Conservation (phyloP, 306 rosid genomes). For the Mimosa pudica region DNA sequence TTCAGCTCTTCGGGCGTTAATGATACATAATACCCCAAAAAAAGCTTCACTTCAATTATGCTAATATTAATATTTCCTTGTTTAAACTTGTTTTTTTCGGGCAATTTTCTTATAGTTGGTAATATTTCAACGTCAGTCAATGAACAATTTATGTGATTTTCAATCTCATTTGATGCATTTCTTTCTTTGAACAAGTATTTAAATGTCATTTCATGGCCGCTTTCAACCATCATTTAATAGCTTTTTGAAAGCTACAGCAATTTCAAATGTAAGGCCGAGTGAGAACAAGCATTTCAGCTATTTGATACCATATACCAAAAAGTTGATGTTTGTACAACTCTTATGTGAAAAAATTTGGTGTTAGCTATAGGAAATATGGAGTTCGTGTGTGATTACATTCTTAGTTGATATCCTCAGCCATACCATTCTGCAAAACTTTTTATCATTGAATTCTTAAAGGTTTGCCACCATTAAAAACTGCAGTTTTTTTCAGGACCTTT, state of each 20-base stretch:
- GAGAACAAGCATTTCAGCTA: not conserved
- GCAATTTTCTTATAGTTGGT: not conserved
- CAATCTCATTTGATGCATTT: not conserved
- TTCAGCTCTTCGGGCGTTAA: not conserved
- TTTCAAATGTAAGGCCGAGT: not conserved
- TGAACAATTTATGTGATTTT: not conserved
- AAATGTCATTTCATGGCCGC: not conserved
- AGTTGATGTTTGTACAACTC: not conserved
- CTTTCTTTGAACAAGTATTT: not conserved
- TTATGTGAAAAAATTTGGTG: not conserved
- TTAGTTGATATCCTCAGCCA: not conserved
- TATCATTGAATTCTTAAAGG: not conserved
- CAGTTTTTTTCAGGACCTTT: not conserved
- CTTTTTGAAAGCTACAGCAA: not conserved
- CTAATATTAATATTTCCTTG: not conserved
- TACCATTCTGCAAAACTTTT: not conserved
- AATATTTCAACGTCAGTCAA: not conserved
- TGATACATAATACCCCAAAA: not conserved
- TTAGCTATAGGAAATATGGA: not conserved
- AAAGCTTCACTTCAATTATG: not conserved
- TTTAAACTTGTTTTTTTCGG: not conserved
- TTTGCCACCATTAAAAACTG: not conserved
- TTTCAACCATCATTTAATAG: not conserved
- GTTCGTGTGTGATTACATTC: not conserved
- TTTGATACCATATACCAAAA: constrained; percentile 18